Evolutionary conservation across 202 grass and related monocot genomes (phyloP), one percentile per base, ranked within the genome.

Genomic region (Panicum hallii): DNA sequence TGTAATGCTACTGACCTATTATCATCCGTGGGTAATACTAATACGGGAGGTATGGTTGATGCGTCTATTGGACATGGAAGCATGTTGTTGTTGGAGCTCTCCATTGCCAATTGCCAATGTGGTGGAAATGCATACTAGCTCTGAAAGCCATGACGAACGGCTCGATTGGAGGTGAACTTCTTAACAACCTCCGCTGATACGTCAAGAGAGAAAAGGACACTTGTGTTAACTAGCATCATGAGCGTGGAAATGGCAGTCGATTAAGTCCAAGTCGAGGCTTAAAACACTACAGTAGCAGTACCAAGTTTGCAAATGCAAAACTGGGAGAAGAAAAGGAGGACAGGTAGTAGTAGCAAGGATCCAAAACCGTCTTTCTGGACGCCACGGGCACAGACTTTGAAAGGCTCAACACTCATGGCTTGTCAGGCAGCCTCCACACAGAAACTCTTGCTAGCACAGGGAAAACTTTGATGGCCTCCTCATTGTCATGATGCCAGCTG

Each of bases 291-390:
- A 28, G 22, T 28, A 5, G n/a, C 57, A 26, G 22, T 26, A 61
- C 22, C 56, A 60, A 60, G 10, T 56, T 61, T 49, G 64, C 82
- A 52, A 49, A 41, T 12, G 23, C 17, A 45, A 63, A 81, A 45
- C 70, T 55, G 81, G 79, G 55, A 26, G 56, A 49, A 72, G 34
- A 34, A 34, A 34, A 34, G 34, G 34, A 78, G 4, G 3, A 2
- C 26, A 26, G 2, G 66, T 2, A 12, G 40, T n/a, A 30, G 13
- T 3, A 42, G 82, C 66, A 83, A 83, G 52, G 75, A 13, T 90
- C 88, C 88, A 90, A 90, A 87, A 75, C 75, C 58, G 17, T 83
- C 84, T 87, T 87, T 90, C 62, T 62, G 79, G 13, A 60, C 57
- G 8, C 70, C 70, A 73, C 47, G 61, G 76, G 79, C 84, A 83